These are phyloP conservation scores for Sarocladiaceae sp. DNA, from an alignment of 2,329 filamentous ascomycete species.

Conservation along the genomic window DNA sequence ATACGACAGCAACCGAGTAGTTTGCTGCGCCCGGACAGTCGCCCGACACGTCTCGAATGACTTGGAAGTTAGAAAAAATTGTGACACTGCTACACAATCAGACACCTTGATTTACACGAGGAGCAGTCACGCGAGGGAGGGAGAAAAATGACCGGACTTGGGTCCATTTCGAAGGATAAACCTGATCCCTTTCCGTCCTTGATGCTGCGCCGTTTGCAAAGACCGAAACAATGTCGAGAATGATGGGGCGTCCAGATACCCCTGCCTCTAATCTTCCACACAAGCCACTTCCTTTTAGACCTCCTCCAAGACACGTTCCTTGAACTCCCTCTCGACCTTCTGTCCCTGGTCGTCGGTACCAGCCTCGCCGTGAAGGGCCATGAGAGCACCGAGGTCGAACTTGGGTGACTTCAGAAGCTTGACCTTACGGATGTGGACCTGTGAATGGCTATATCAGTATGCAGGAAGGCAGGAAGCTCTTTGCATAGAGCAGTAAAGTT, in stretches of 20 bases:
- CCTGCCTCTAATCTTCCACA: slow-evolving; percentile 13
- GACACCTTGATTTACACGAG: neutral
- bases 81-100: neutral
- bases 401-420: slow-evolving; percentile 99
- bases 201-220: slow-evolving; percentile 41
- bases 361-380: slow-evolving; percentile 97
- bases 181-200: slow-evolving; percentile 35
- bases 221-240: slow-evolving; percentile 36
- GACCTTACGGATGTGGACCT: slow-evolving; percentile 99
- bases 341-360: slow-evolving; percentile 93
- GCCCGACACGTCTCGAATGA: too few species aligned
- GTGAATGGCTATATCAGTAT: neutral
- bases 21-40: too few species aligned
- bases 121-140: neutral
- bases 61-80: too few species aligned
- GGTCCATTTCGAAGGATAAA: slow-evolving; percentile 32
- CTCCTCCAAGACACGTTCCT: slow-evolving; percentile 91
- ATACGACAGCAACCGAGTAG: too few species aligned
- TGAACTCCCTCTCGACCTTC: slow-evolving; percentile 99
- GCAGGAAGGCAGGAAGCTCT: too few species aligned
- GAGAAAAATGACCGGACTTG: neutral
- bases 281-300: slow-evolving; percentile 61
- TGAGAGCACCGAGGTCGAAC: slow-evolving; percentile 95
- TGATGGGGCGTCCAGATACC: slow-evolving; percentile 11
- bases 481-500: too few species aligned